Evolutionary conservation across 371 early-diverging fungal species (phyloP), one percentile per base, ranked within the genome.

Genomic region (Furculomyces boomerangus): DNA sequence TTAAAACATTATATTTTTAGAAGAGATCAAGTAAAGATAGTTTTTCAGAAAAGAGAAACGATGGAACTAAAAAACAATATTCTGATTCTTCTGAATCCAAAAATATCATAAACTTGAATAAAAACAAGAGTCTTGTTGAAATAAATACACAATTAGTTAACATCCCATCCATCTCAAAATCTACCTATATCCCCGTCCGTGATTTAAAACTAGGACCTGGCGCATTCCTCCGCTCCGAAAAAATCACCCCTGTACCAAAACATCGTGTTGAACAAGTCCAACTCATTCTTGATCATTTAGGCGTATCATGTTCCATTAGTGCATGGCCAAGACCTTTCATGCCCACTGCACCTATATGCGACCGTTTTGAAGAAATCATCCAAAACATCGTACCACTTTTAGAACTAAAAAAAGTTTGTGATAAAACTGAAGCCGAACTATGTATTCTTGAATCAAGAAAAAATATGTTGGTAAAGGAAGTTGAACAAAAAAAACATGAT

Each of bases 361-460:
- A 74, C 50, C 76, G 74, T 53, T 88, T 79, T 65, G 88, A 88
- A 53, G 75, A 74, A 26, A 63, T 90, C 45, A 79, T 77, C 56
- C 65, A 71, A 53, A 79, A 78, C 8, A 75, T 90, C 52, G 60
- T 84, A 40, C 73, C 67, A 20, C 64, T 90, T 62, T 63, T 89
- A 55, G 93, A 92, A 54, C 63, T 85, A 46, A 88, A 87, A 64
- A 84, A 84, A 61, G 67, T 73, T 18, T 78, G 75, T 1, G 92
- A 92, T 62, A 82, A 82, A 64, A 64, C 76, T 26, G 89, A 91
- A 61, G 66, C 73, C 7, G 90, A 90, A 50, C 67, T 83, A 43
- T 75, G 79, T 55, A 74, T 77, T 14, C 67, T 74, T 60, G 67
- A 71, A 41, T 62, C 71, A 27, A 70, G 76, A 44, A 68, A 74